phyloP scores from a whole-genome alignment of 495 filamentous ascomycete species.

The Patellaria atrata region DNA sequence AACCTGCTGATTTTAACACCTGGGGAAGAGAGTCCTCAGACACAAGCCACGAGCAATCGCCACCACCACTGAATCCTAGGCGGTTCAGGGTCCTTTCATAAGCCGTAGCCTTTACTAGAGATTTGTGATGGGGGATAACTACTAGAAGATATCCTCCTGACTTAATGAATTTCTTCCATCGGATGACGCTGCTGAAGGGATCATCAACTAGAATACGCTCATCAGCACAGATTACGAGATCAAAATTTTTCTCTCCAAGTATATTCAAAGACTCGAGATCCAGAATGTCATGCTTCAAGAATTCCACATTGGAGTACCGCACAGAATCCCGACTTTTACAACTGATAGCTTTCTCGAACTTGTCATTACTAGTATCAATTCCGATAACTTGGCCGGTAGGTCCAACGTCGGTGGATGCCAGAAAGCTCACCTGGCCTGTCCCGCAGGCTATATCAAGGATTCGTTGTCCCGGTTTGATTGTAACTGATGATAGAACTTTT shows the following conservation, averaged over 20 bases:
- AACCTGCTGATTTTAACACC: slow-evolving; percentile 7
- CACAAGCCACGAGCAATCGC: slow-evolving; percentile 20
- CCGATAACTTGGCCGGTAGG: slow-evolving; percentile 27
- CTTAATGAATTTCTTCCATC: slow-evolving; percentile 27
- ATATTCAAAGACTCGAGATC: slow-evolving; percentile 20
- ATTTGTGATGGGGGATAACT: slow-evolving; percentile 18
- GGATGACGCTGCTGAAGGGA: slow-evolving; percentile 19
- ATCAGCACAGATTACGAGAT: slow-evolving; percentile 26
- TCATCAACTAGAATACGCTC: slow-evolving; percentile 28
- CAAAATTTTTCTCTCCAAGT: slow-evolving; percentile 21
- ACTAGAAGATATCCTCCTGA: slow-evolving; percentile 22
- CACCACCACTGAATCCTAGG: slow-evolving; percentile 11
- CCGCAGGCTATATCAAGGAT: slow-evolving; percentile 34
- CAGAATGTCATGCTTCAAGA: slow-evolving; percentile 28
- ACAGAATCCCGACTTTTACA: slow-evolving; percentile 16
- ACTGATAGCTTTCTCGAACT: slow-evolving; percentile 24
- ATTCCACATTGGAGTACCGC: slow-evolving; percentile 19
- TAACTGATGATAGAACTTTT: too few relatives aligned
- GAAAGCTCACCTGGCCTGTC: slow-evolving; percentile 29
- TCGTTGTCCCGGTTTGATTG: slow-evolving; percentile 20
- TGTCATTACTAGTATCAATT: slow-evolving; percentile 29
- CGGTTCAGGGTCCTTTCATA: slow-evolving; percentile 15
- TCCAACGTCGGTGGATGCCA: slow-evolving; percentile 24
- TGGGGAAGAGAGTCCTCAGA: slow-evolving; percentile 7
- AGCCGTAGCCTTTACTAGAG: slow-evolving; percentile 9